Conservation (phyloP, 2,329 filamentous ascomycete species). For the Tolypocladium sp. region DNA sequence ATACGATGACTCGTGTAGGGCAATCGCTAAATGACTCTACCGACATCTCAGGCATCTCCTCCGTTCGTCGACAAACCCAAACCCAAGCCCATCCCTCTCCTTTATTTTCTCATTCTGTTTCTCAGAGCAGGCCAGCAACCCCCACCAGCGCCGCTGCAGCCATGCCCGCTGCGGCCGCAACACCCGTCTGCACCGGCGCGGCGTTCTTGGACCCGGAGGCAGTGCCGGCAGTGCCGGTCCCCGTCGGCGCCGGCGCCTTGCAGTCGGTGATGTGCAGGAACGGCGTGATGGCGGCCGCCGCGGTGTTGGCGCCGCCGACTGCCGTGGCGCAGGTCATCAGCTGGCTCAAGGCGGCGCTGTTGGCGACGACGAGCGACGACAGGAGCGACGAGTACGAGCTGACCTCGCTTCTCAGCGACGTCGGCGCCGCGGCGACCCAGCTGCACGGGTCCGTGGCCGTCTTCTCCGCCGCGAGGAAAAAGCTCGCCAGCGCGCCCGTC, state of each 20-base stretch:
- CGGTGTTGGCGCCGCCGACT: not conserved
- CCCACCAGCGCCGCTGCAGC: not conserved
- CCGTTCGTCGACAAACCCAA: not conserved
- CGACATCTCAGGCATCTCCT: not conserved
- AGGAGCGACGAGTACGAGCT: not conserved
- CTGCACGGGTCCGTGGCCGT: not conserved
- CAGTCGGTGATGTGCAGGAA: not conserved
- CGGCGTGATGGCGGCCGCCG: not conserved
- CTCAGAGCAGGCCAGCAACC: not conserved
- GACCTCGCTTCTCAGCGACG: not conserved
- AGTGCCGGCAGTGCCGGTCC: too few species aligned
- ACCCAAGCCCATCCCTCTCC: not conserved
- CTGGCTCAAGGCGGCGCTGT: not conserved
- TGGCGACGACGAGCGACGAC: not conserved
- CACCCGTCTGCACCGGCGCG: not conserved
- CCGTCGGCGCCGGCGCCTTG: not conserved
- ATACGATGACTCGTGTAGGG: too few species aligned
- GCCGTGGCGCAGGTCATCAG: not conserved
- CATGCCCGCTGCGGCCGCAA: not conserved
- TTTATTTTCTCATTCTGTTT: not conserved
- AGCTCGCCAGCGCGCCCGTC: not conserved
- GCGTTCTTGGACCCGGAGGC: not conserved
- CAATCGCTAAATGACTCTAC: not conserved
- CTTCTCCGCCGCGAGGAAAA: not conserved
- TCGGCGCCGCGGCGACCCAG: not conserved